Conservation (phyloP, 2,329 filamentous ascomycete genomes). For the Colletotrichum chrysophilum region DNA sequence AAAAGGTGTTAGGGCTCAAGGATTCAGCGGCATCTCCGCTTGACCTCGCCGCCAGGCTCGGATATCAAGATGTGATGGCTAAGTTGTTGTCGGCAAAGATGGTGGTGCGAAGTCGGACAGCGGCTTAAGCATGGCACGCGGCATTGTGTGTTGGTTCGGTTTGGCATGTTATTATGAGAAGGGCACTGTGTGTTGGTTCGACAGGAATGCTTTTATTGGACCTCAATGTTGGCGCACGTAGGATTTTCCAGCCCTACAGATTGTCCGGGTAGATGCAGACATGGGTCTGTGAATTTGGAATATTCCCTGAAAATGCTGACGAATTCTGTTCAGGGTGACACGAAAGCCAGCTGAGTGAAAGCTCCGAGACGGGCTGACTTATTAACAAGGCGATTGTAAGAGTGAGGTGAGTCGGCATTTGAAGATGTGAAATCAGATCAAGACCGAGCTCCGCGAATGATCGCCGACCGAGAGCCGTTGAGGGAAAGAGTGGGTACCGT, state of each 20-base stretch:
- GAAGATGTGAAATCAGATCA: not conserved
- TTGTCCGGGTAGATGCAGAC: not conserved
- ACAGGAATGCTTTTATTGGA: not conserved
- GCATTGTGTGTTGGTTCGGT: not conserved
- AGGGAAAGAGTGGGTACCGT: not conserved
- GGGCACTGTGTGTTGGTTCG: not conserved
- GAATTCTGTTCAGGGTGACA: not conserved
- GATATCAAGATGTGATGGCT: not conserved
- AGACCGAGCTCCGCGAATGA: conserved; percentile 1
- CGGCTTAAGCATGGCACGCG: not conserved
- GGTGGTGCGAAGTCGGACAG: accelerated
- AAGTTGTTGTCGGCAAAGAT: not conserved
- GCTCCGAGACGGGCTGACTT: not conserved
- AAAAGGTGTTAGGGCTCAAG: not conserved
- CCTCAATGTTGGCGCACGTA: not conserved
- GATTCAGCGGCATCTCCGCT: not conserved
- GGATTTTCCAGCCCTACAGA: not conserved
- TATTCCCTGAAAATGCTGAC: not conserved
- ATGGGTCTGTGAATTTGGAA: not conserved
- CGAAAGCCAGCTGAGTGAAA: not conserved
- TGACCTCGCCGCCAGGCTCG: not conserved
- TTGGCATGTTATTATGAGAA: not conserved
- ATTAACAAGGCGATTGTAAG: not conserved
- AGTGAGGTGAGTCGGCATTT: not conserved
- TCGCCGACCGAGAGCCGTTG: conserved; percentile 7